phyloP scores from a whole-genome alignment of 805 yeast species.

The Tetrapisispora nanseiensis region DNA sequence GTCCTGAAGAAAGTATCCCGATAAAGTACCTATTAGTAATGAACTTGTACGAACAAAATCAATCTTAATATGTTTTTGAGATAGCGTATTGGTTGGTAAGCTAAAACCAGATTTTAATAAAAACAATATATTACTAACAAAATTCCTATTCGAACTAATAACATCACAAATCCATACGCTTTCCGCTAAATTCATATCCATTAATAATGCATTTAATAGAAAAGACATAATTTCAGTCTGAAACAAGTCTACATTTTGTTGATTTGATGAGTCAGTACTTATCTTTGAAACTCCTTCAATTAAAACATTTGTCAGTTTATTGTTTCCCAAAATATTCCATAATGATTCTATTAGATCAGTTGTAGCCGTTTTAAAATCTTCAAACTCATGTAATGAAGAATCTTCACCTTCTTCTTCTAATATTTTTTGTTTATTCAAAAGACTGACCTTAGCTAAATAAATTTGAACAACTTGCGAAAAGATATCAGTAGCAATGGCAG shows the following conservation, averaged over 20 bases:
- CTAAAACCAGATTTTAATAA: conserved; percentile 23
- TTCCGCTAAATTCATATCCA: conserved; percentile 21
- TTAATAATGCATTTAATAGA: conserved; percentile 18
- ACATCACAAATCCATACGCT: conserved; percentile 25
- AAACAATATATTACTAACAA: conserved; percentile 16
- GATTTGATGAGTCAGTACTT: conserved; percentile 2
- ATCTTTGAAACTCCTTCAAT: conserved; percentile 16
- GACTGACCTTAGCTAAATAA: conserved; percentile 61
- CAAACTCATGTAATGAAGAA: conserved; percentile 40
- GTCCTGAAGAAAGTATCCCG: conserved; percentile 22
- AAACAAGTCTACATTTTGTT: conserved; percentile 12
- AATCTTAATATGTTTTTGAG: conserved; percentile 11
- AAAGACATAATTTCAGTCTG: conserved; percentile 28
- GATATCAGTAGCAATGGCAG: conserved; percentile 30
- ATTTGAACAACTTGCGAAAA: conserved; percentile 46
- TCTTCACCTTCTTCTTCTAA: conserved; percentile 24
- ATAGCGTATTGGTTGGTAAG: conserved; percentile 7
- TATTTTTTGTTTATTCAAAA: conserved; percentile 31
- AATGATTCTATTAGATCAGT: conserved; percentile 67
- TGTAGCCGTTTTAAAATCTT: conserved; percentile 59
- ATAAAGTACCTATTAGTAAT: conserved; percentile 19
- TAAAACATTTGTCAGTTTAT: conserved; percentile 24
- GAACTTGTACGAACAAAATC: conserved; percentile 26
- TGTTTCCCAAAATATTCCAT: conserved; percentile 53
- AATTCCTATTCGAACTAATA: conserved; percentile 14